Conservation (phyloP, 768 basidiomycete species). For the Crucibulum laeve region DNA sequence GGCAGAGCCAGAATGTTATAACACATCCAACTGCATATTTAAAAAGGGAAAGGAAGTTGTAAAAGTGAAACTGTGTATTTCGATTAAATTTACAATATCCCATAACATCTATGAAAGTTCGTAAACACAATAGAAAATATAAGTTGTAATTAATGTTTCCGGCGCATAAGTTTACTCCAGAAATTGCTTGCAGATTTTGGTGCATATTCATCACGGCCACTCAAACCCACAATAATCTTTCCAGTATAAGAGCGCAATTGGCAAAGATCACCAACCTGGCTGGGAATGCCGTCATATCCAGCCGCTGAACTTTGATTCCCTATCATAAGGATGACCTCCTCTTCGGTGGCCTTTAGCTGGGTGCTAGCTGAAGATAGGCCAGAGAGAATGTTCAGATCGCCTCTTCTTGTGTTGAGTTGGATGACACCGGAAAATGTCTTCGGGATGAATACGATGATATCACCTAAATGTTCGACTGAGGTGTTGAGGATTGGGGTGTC, state of each 20-base stretch:
- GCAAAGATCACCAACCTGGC: constrained; percentile 30
- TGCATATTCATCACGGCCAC: constrained; percentile 31
- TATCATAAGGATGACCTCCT: constrained; percentile 34
- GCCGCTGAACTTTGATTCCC: constrained; percentile 24
- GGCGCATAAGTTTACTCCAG: too few species aligned
- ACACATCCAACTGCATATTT: too few species aligned
- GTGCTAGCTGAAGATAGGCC: constrained; percentile 21
- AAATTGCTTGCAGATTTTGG: constrained; percentile 29
- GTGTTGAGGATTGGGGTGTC: constrained; percentile 1
- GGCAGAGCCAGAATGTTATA: too few species aligned
- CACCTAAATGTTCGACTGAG: constrained; percentile 17
- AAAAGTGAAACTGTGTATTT: too few species aligned
- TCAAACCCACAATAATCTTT: constrained; percentile 37
- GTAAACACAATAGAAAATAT: too few species aligned
- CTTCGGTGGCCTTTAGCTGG: constrained; percentile 26
- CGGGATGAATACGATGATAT: constrained; percentile 29
- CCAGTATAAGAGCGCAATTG: constrained; percentile 31
- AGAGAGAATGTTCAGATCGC: constrained; percentile 29
- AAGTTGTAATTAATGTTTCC: too few species aligned
- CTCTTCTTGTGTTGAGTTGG: constrained; percentile 26
- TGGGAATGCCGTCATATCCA: constrained; percentile 6
- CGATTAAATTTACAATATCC: too few species aligned
- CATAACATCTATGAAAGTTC: too few species aligned
- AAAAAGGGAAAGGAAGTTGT: too few species aligned
- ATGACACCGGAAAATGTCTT: constrained; percentile 31